A percentile compares a stretch with the other conserved stretches of the same genome.
phyloP scores from a whole-genome alignment of 2,329 filamentous ascomycete species.

The Hypoxylon sp. region DNA sequence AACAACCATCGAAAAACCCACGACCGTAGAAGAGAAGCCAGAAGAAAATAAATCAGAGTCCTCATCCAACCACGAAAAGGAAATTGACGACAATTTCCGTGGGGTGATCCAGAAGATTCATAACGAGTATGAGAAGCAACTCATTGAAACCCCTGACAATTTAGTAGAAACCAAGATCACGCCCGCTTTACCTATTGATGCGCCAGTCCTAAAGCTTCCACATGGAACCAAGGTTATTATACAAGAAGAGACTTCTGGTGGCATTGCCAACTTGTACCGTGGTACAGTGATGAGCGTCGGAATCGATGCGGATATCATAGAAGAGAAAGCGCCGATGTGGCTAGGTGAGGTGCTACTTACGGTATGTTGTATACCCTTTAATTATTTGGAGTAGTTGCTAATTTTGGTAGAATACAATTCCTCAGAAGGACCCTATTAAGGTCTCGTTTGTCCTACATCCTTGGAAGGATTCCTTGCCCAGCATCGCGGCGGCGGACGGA shows the following conservation, averaged over 20 bases:
- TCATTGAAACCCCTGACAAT: constrained; percentile 63
- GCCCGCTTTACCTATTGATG: constrained; percentile 76
- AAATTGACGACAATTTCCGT: constrained; percentile 77
- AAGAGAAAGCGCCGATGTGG: constrained; percentile 90
- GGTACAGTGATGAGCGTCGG: constrained; percentile 84
- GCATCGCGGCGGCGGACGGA: constrained; percentile 76
- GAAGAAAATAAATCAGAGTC: constrained; percentile 68
- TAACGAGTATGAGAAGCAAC: constrained; percentile 74
- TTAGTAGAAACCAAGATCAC: constrained; percentile 69
- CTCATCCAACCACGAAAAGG: constrained; percentile 72
- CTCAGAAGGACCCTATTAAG: constrained; percentile 91
- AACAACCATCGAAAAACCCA: constrained; percentile 75
- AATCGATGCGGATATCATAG: constrained; percentile 80
- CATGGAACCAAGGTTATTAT: constrained; percentile 72
- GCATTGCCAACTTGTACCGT: constrained; percentile 86
- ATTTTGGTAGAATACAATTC: constrained; percentile 72
- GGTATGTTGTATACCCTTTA: constrained; percentile 52
- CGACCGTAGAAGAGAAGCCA: constrained; percentile 77
- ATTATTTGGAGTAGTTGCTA: constrained; percentile 6
- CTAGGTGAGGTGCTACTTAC: constrained; percentile 84
- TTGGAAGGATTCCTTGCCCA: constrained; percentile 76
- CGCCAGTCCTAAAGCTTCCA: constrained; percentile 78
- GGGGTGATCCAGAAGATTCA: constrained; percentile 78
- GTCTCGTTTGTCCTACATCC: constrained; percentile 93
- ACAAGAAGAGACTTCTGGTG: constrained; percentile 73